Evolutionary conservation across 2,329 filamentous ascomycete species (phyloP).

Genomic region (Pseudogymnoascus sp.): DNA sequence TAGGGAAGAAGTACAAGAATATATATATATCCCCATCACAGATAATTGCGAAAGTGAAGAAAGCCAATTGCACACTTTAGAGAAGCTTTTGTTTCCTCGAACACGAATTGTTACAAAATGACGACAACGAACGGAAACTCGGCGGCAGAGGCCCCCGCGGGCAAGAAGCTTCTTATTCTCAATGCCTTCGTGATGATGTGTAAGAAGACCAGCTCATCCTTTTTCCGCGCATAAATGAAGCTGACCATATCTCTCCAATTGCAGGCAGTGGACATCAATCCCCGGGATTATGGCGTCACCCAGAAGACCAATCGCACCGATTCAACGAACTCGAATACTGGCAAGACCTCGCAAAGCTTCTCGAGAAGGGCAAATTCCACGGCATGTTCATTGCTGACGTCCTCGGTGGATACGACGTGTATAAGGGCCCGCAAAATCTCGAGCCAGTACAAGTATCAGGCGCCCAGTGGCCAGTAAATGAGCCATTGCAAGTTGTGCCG

Average conservation of each 20-base stretch:
- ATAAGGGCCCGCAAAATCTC: slow-evolving; percentile 52
- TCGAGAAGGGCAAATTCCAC: slow-evolving; percentile 56
- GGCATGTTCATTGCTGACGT: slow-evolving; percentile 63
- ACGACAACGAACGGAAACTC: neutral
- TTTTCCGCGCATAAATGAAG: neutral
- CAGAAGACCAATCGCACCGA: slow-evolving; percentile 52
- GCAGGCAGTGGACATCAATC: slow-evolving; percentile 44
- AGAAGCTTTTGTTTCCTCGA: neutral
- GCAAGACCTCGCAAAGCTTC: slow-evolving; percentile 50
- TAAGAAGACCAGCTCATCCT: slow-evolving; percentile 21
- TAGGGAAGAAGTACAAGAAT: neutral
- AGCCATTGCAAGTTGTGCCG: slow-evolving; percentile 54
- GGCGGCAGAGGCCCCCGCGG: neutral
- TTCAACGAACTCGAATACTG: slow-evolving; percentile 56
- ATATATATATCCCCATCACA: neutral
- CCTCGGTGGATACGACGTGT: slow-evolving; percentile 62
- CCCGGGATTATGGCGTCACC: slow-evolving; percentile 56
- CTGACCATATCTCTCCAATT: slow-evolving; percentile 26
- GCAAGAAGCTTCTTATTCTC: slow-evolving; percentile 39
- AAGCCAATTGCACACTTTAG: neutral
- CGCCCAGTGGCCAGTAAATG: slow-evolving; percentile 65
- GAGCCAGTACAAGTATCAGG: slow-evolving; percentile 53
- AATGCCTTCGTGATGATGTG: slow-evolving; percentile 45
- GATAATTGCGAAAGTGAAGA: neutral
- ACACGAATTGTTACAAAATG: neutral